Evolutionary conservation across 2,329 filamentous ascomycete genomes (phyloP).

Genomic region (Allantophomopsis lycopodina): DNA sequence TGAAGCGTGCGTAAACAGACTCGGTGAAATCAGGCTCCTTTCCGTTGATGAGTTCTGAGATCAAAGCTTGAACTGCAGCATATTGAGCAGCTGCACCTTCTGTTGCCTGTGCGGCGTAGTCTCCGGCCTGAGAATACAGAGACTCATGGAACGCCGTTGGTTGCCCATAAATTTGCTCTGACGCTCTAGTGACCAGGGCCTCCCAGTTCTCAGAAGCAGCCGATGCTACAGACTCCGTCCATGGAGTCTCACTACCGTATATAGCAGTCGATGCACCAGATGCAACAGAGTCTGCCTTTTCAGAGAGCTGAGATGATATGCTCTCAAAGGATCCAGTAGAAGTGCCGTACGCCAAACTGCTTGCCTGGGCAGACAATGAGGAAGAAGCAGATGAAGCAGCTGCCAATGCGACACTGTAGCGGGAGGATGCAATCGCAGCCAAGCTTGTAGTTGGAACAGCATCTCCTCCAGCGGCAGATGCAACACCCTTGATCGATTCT

Average conservation of each 20-base stretch:
- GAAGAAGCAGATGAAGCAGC: slow-evolving; percentile 26
- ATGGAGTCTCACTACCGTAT: slow-evolving; percentile 29
- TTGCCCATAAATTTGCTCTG: slow-evolving; percentile 16
- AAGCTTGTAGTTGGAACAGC: slow-evolving; percentile 22
- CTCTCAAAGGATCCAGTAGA: slow-evolving; percentile 34
- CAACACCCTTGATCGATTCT: slow-evolving; percentile 22
- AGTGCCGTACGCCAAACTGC: slow-evolving; percentile 19
- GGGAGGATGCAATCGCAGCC: slow-evolving; percentile 26
- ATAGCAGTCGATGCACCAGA: slow-evolving; percentile 10
- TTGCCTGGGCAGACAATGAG: slow-evolving; percentile 18
- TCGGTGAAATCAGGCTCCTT: slow-evolving; percentile 74
- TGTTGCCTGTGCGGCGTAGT: slow-evolving; percentile 48
- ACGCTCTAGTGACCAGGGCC: slow-evolving; percentile 16
- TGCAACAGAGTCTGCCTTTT: slow-evolving; percentile 22
- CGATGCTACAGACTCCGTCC: slow-evolving; percentile 35
- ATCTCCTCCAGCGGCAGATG: slow-evolving; percentile 15
- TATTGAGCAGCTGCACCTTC: slow-evolving; percentile 50
- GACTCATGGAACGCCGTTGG: slow-evolving; percentile 22
- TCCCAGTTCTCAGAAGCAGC: slow-evolving; percentile 26
- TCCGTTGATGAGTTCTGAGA: slow-evolving; percentile 64
- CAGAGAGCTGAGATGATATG: slow-evolving; percentile 39
- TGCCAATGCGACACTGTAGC: slow-evolving; percentile 27
- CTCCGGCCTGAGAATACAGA: slow-evolving; percentile 33
- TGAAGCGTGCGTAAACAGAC: slow-evolving; percentile 60
- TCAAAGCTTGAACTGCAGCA: slow-evolving; percentile 52